Conservation (phyloP, 2,329 filamentous ascomycete genomes). For the Leptographium galeiforme region DNA sequence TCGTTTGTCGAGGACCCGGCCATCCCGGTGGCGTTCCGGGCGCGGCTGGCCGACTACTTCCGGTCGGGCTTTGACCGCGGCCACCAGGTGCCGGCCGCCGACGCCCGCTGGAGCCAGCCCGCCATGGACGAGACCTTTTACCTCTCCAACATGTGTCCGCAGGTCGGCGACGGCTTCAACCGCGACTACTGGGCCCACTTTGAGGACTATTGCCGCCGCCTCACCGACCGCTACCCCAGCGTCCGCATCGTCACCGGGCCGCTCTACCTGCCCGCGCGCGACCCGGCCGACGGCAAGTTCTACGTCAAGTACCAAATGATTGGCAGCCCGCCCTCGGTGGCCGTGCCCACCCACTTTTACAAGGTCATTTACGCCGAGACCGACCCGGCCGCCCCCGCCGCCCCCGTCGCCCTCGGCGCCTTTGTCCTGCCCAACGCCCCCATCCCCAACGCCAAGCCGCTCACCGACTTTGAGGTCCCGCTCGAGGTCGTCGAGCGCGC, state of each 20-base stretch:
- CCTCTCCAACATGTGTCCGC: conserved; percentile 93
- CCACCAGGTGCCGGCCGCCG: conserved; percentile 92
- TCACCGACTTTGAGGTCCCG: conserved; percentile 89
- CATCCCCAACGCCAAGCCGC: conserved; percentile 76
- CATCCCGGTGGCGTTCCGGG: conserved; percentile 79
- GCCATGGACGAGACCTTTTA: conserved; percentile 95
- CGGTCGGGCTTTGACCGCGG: conserved; percentile 90
- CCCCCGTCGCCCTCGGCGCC: conserved; percentile 73
- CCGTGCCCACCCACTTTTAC: conserved; percentile 97
- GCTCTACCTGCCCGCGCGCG: conserved; percentile 77
- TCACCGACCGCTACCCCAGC: conserved; percentile 69
- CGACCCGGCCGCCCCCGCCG: conserved; percentile 42
- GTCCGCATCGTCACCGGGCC: conserved; percentile 90
- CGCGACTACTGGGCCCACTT: conserved; percentile 99
- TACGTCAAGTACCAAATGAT: conserved; percentile 93
- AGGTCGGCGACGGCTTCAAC: conserved; percentile 97
- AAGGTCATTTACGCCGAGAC: conserved; percentile 98
- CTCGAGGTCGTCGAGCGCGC: conserved; percentile 86
- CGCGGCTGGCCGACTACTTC: conserved; percentile 84
- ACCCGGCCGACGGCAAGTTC: conserved; percentile 81
- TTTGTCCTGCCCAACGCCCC: conserved; percentile 89
- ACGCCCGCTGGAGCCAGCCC: conserved; percentile 86
- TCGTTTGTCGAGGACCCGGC: conserved; percentile 66
- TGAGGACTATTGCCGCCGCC: conserved; percentile 84
- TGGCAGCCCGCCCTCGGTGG: conserved; percentile 81